Base-by-base conservation (phyloP, 306 rosid species). In the Corylus americana region DNA sequence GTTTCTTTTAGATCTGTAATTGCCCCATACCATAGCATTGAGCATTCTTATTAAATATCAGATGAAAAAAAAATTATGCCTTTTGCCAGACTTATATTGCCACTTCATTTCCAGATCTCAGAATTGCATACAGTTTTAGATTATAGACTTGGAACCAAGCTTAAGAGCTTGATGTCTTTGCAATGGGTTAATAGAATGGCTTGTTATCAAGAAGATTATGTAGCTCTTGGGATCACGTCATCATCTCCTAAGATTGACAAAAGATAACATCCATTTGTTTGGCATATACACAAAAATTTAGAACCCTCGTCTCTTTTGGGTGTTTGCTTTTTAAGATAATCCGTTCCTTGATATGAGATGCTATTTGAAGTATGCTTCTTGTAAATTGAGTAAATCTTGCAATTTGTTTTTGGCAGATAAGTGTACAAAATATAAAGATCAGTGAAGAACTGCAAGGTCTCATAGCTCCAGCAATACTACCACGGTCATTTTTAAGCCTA, bases 401-500 rank as follows among this genome's bases (percentile, higher is more conserved):
- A 55, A 64, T 62, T 82, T 79, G 50, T 74, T 50, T 83, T 9
- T 85, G 74, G 82, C 98, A 94, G 98, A 92, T 94, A 63, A 67
- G 80, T 71, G 69, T 94, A 71, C 97, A 92, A 80, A 93, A 92
- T 82, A 80, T 94, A 81, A 88, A 86, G 74, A 89, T 92, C 51
- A 89, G 97, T 77, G 95, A 88, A 64, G 89, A 87, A 81, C 69
- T 94, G 82, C 98, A 92, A 80, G 95, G 97, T 85, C 29, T 92
- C 73, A 90, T 92, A 79, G 92, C 97, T 87, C 97, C 98, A 63
- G 98, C 97, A 66, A 47, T 92, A 84, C 89, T 94, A 42, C 98
- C 98, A 1, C 90, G 97, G 22, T 91, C 97, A 67, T 94, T 91
- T 79, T 47, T 91, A 81, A 94, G 90, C 71, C 89, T 94, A 53